Evolutionary conservation across 768 basidiomycete genomes (phyloP), one percentile per base, ranked within the genome.

Genomic region (Mycena kentingensis): DNA sequence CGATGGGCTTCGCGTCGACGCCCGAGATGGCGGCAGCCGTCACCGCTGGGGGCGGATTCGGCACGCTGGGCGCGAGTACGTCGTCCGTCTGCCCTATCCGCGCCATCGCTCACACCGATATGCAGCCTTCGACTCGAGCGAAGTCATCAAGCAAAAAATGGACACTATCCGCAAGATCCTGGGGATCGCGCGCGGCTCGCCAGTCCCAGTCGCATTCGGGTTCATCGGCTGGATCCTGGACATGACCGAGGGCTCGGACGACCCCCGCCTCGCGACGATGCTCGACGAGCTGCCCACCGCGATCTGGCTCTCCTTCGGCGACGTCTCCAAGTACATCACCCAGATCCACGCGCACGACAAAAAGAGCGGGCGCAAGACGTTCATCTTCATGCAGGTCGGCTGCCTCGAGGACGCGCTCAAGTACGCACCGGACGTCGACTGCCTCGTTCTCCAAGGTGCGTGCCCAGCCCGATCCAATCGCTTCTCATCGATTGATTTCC

Each of bases 271-370:
- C 16, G 62, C 67, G 8, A 64, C 67, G 15, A 71, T 77, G 19
- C 73, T 85, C 31, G 77, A 74, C 38, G 69, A 74, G 49, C 65
- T 68, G 2, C 78, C 83, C 3, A 67, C 65, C 1, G 79, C 81
- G 0, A 65, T 88, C 19, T 88, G 84, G 84, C 71, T 88, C 31
- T 76, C 83, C 0, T 87, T 86, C 56, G 84, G 85, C 2, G 67
- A 81, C 58, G 63, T 83, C 8, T 68, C 70, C 12, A 66, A 73
- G 41, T 87, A 86, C 74, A 70, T 85, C 36, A 54, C 70, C 13
- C 71, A 76, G 49, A 71, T 85, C 34, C 79, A 77, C 35, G 65
- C 64, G 18, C 66, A 67, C 47, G 66, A 72, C 46, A 56, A 48
- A 1, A 67, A 71, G 24, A 73, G 81, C 37, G 60, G 65, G 1